phyloP scores from a whole-genome alignment of 1,284 basidiomycete species.

The Prillingera fragicola region DNA sequence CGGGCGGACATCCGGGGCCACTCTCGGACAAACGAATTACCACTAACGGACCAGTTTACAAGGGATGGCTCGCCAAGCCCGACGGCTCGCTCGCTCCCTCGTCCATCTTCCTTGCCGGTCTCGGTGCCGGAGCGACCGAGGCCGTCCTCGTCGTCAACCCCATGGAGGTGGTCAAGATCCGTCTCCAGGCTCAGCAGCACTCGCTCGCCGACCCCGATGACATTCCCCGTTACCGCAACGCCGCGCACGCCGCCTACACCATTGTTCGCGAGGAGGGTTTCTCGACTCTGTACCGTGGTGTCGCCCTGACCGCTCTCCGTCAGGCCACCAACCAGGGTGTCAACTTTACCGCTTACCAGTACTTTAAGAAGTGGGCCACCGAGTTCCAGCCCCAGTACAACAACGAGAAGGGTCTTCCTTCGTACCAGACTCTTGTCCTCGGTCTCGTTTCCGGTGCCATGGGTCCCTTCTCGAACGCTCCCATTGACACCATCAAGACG shows the following conservation, averaged over 20 bases:
- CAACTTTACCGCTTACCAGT: conserved; percentile 98
- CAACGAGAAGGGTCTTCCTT: conserved; percentile 60
- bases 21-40: too few species aligned
- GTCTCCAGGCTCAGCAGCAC: conserved; percentile 95
- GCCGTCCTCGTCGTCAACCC: conserved; percentile 92
- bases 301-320: conserved; percentile 83
- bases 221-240: conserved; percentile 89
- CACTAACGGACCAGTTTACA: conserved; percentile 58
- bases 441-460: conserved; percentile 95
- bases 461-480: conserved; percentile 95
- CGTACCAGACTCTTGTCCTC: conserved; percentile 90
- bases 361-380: conserved; percentile 80
- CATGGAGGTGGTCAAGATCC: conserved; percentile 99
- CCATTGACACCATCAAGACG: conserved; percentile 97
- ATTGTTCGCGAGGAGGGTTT: conserved; percentile 92
- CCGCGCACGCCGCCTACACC: conserved; percentile 91
- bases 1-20: too few species aligned
- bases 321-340: conserved; percentile 99
- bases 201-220: conserved; percentile 95
- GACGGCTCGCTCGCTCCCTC: conserved; percentile 33
- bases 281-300: conserved; percentile 82
- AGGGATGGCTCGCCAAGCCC: conserved; percentile 61
- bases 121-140: conserved; percentile 90
- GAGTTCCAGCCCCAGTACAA: conserved; percentile 68
- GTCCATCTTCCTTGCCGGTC: conserved; percentile 66